Percentiles rank a stretch among this genome's conserved stretches.
Conservation (phyloP, 805 yeast species). For the Ogataea trehaloabstinens region DNA sequence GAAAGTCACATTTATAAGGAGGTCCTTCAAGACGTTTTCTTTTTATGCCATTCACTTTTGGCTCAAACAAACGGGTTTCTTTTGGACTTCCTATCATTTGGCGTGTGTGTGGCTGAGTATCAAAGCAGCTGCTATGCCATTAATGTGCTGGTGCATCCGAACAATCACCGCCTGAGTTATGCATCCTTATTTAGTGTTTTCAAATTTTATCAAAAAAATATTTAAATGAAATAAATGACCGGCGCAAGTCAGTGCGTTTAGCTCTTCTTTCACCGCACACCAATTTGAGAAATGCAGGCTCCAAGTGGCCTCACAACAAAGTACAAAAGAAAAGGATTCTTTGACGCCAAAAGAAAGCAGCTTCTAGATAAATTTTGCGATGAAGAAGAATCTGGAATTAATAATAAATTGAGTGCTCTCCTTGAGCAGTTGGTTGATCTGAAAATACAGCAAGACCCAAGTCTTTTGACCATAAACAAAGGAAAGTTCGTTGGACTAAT, state of each 20-base stretch:
- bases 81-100: too few relatives aligned
- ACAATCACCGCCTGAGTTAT: too few relatives aligned
- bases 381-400: constrained; percentile 35
- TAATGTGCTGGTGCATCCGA: too few relatives aligned
- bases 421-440: constrained; percentile 39
- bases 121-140: too few relatives aligned
- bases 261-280: too few relatives aligned
- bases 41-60: too few relatives aligned
- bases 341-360: constrained; percentile 43
- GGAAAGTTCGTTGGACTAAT: constrained; percentile 52
- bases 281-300: constrained; percentile 1
- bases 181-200: too few relatives aligned
- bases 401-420: constrained; percentile 6
- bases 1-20: constrained; percentile 39
- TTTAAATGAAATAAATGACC: too few relatives aligned
- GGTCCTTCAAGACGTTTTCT: constrained; percentile 24
- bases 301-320: constrained; percentile 39
- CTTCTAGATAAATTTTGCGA: constrained; percentile 42
- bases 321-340: constrained; percentile 49
- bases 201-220: too few relatives aligned
- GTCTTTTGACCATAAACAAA: constrained; percentile 43
- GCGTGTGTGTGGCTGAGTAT: too few relatives aligned
- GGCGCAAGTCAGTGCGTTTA: too few relatives aligned
- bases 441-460: constrained; percentile 48
- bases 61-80: too few relatives aligned